Percentiles rank a stretch among this genome's conserved stretches.
Evolutionary conservation across 495 filamentous ascomycete genomes (phyloP).

Genomic region (Lasiosphaeria miniovina): DNA sequence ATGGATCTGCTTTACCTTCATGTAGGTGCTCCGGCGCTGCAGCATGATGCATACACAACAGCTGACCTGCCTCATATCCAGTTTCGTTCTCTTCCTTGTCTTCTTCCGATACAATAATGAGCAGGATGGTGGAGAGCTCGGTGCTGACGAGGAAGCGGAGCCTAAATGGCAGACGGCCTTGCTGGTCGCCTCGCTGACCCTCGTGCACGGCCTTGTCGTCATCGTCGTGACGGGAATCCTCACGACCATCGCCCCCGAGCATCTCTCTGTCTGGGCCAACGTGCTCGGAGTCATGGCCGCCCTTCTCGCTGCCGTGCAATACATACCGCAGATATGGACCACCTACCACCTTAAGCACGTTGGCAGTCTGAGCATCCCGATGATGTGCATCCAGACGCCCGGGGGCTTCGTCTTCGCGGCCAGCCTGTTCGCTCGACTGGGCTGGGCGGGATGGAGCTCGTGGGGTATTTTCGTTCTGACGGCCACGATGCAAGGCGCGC

Average conservation of each 20-base stretch:
- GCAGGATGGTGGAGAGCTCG: slow-evolving; percentile 42
- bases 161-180: slow-evolving; percentile 75
- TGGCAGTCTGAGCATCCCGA: slow-evolving; percentile 86
- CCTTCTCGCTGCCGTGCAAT: slow-evolving; percentile 81
- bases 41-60: neutral
- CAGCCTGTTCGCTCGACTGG: slow-evolving; percentile 78
- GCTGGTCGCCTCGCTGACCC: slow-evolving; percentile 62
- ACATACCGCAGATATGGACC: slow-evolving; percentile 90
- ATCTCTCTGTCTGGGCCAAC: slow-evolving; percentile 75
- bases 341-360: slow-evolving; percentile 81
- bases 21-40: slow-evolving; percentile 55
- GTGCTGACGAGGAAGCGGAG: slow-evolving; percentile 35
- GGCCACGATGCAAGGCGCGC: slow-evolving; percentile 76
- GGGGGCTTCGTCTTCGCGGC: slow-evolving; percentile 85
- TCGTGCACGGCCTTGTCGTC: slow-evolving; percentile 66
- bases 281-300: slow-evolving; percentile 74
- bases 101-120: slow-evolving; percentile 68
- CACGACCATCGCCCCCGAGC: slow-evolving; percentile 50
- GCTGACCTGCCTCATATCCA: slow-evolving; percentile 30
- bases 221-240: slow-evolving; percentile 65
- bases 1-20: slow-evolving; percentile 86
- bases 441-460: slow-evolving; percentile 84
- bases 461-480: slow-evolving; percentile 89
- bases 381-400: slow-evolving; percentile 98
- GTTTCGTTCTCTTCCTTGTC: slow-evolving; percentile 79